These are phyloP conservation scores for Fremontodendron californicum DNA, from an alignment of 345 rosid genomes.

Conservation along the genomic window DNA sequence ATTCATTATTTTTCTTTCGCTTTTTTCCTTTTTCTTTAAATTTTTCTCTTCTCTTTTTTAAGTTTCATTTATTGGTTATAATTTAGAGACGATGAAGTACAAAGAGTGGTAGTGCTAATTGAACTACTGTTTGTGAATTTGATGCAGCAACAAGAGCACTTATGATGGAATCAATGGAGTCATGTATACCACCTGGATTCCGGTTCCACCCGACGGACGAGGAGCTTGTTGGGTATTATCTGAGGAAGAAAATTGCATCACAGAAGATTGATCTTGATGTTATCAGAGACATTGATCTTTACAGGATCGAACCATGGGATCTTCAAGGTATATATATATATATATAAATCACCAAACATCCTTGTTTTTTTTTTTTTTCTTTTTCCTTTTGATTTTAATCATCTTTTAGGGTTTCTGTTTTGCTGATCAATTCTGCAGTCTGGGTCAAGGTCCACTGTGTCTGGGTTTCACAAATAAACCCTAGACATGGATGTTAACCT, in stretches of 20 bases:
- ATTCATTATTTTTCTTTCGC: constrained; percentile 9
- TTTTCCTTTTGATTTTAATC: neutral
- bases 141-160: constrained; percentile 34
- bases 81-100: constrained; percentile 36
- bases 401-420: constrained; percentile 17
- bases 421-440: neutral
- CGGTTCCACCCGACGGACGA: constrained; percentile 97
- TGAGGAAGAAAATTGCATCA: constrained; percentile 88
- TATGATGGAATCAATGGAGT: constrained; percentile 76
- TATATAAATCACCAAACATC: no score
- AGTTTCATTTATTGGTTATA: constrained; percentile 21
- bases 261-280: constrained; percentile 97
- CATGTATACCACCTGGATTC: constrained; percentile 94
- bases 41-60: constrained; percentile 1
- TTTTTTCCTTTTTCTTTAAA: neutral
- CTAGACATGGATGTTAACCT: neutral
- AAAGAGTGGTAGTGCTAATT: no score
- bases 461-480: neutral
- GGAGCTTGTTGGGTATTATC: constrained; percentile 93
- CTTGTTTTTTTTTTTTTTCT: no score
- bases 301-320: constrained; percentile 98
- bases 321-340: constrained; percentile 86
- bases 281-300: constrained; percentile 92
- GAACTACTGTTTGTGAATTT: no score
- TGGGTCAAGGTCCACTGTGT: neutral